A percentile compares a stretch with the other conserved stretches of the same genome.
Conservation (phyloP, 208 protist genomes). For the Crithidia bombi region DNA sequence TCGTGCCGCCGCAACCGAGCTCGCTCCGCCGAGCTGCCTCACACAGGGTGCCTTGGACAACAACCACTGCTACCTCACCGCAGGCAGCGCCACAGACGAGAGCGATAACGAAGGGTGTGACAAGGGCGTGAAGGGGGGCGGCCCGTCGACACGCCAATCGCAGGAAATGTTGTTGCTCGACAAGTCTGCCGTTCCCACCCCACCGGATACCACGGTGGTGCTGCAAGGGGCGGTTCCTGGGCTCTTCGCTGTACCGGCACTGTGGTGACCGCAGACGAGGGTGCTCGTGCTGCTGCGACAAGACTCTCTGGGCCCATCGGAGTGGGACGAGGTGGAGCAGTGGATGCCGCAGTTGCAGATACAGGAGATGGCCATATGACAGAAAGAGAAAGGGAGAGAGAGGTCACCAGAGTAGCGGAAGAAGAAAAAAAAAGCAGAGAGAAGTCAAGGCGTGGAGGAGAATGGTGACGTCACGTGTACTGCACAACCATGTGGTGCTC, state of each 20-base stretch:
- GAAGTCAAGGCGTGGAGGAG: no score
- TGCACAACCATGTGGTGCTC: no score
- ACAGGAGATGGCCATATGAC: slow-evolving; percentile 7
- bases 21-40: not conserved
- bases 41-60: slow-evolving; percentile 9
- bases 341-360: slow-evolving; percentile 18
- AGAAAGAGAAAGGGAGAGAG: no score
- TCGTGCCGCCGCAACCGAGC: not conserved
- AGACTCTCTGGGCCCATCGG: not conserved
- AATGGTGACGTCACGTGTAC: no score
- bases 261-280: slow-evolving; percentile 1
- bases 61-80: slow-evolving; percentile 12
- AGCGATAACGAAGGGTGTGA: not conserved
- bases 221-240: slow-evolving; percentile 12
- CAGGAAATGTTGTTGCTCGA: no score
- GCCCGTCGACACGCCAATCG: no score
- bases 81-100: not conserved
- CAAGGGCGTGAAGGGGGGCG: no score
- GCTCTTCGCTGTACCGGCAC: slow-evolving; percentile 13
- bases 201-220: slow-evolving; percentile 1
- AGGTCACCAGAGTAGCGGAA: no score
- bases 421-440: not conserved
- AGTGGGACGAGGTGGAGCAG: slow-evolving; percentile 14
- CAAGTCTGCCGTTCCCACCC: no score
- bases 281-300: slow-evolving; percentile 17